These are phyloP conservation scores for Leishmania martiniquensis DNA, from an alignment of 208 protist genomes.

Conservation along the genomic window DNA sequence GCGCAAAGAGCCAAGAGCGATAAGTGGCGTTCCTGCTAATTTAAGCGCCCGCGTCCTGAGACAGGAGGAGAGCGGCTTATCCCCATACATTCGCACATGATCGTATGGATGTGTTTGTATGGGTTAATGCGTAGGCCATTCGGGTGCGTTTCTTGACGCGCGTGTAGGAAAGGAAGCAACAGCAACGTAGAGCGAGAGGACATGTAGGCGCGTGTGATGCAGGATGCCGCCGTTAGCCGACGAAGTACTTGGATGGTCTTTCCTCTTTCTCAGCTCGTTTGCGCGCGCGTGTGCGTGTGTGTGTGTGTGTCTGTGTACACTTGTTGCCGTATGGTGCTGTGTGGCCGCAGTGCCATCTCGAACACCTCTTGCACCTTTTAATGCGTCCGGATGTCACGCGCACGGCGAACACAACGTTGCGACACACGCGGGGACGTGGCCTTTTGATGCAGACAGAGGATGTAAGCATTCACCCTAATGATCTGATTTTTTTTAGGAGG, in stretches of 20 bases:
- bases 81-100: background rate
- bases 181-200: too few relatives aligned
- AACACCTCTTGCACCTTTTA: background rate
- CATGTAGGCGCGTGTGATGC: background rate
- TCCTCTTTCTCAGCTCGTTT: background rate
- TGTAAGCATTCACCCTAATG: background rate
- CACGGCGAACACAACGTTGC: background rate
- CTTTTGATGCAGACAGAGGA: background rate
- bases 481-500: background rate
- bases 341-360: background rate
- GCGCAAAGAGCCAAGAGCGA: background rate
- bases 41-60: background rate
- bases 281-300: background rate
- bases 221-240: background rate
- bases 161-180: background rate
- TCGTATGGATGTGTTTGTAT: too few relatives aligned
- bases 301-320: background rate
- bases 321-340: background rate
- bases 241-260: background rate
- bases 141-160: too few relatives aligned
- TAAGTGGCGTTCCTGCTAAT: background rate
- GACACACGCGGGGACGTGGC: too few relatives aligned
- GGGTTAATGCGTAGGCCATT: background rate
- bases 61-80: background rate
- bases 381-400: background rate